Evolutionary conservation across 257 asterid species (phyloP).

Genomic region (Linaria vulgaris): DNA sequence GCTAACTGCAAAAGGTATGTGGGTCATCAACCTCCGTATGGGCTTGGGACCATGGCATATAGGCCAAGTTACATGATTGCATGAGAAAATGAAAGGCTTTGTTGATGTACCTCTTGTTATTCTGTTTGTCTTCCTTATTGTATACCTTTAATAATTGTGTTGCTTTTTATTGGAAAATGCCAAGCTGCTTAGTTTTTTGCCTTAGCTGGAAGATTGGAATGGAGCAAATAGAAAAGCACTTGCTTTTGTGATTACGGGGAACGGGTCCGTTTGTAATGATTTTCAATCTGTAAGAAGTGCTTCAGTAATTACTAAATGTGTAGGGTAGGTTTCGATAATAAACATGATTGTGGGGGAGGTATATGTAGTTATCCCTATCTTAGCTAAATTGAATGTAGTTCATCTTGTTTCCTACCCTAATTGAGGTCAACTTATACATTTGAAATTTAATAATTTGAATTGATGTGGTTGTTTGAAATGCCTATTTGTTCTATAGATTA

Average conservation of each 20-base stretch:
- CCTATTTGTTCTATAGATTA: not conserved
- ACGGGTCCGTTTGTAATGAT: too few species aligned
- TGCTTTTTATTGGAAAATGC: slow-evolving; percentile 1
- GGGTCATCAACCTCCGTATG: slow-evolving; percentile 16
- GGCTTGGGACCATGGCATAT: slow-evolving; percentile 27
- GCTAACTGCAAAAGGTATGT: slow-evolving; percentile 1
- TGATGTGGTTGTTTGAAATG: slow-evolving; percentile 5
- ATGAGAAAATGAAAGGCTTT: not conserved
- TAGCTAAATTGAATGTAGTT: too few species aligned
- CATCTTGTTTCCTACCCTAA: too few species aligned
- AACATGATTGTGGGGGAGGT: too few species aligned
- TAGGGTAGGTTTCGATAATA: too few species aligned
- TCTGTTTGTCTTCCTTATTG: not conserved
- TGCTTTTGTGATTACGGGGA: slow-evolving; percentile 12
- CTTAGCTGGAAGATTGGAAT: not conserved
- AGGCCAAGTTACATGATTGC: not conserved
- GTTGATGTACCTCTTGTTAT: not conserved
- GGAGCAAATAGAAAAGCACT: not conserved
- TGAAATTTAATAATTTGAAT: too few species aligned
- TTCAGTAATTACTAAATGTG: too few species aligned
- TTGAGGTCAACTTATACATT: too few species aligned
- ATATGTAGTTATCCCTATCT: too few species aligned
- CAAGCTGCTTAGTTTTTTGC: not conserved
- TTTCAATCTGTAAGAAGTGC: too few species aligned
- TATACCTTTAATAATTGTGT: not conserved